Base-by-base conservation (phyloP, 2,329 filamentous ascomycete species). In the Phaeomoniella chlamydospora region DNA sequence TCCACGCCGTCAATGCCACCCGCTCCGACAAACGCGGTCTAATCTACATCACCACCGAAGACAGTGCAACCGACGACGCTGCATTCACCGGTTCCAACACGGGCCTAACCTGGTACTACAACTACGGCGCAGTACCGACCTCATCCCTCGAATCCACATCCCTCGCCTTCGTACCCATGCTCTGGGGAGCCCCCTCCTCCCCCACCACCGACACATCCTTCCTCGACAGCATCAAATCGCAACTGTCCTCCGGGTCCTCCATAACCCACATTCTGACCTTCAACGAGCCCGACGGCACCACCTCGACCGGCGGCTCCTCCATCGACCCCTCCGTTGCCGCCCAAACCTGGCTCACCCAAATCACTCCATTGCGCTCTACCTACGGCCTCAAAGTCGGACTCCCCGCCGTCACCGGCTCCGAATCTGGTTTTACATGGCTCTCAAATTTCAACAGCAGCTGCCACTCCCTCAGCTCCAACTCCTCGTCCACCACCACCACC, bases 101-200 rank as follows among this genome's bases (percentile, higher is more conserved):
- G 13, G 70, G 74, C 30, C 57, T 88, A 37, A 79, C 74, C 3
- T 90, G 83, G 83, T 90, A 90, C 64, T 90, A 88, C 68, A 88
- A 87, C 62, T 90, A 87, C 56, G 56, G 59, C 16, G 49, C 64
- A 14, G 51, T 55, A 3, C 80, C 81, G 1, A 72, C 75, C 5
- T 42, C 64, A 0, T 72, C 75, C 5, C 42, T 64, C 0, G 44
- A 54, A 29, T 54, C 63, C 34, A 48, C 64, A 18, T 46, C 65
- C 11, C 72, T 88, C 45, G 68, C 82, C 53, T 90, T 84, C 54
- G 75, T 88, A 1, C 82, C 83, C 35, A 85, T 86, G 81, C 70
- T 86, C 40, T 88, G 78, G 77, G 80, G 80, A 18, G 61, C 71
- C 6, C 58, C 62, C 3, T 40, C 55, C 0, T 52, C 59, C 17